Evolutionary conservation across 2,329 filamentous ascomycete species (phyloP).

Genomic region (Drechslerella dactyloides): DNA sequence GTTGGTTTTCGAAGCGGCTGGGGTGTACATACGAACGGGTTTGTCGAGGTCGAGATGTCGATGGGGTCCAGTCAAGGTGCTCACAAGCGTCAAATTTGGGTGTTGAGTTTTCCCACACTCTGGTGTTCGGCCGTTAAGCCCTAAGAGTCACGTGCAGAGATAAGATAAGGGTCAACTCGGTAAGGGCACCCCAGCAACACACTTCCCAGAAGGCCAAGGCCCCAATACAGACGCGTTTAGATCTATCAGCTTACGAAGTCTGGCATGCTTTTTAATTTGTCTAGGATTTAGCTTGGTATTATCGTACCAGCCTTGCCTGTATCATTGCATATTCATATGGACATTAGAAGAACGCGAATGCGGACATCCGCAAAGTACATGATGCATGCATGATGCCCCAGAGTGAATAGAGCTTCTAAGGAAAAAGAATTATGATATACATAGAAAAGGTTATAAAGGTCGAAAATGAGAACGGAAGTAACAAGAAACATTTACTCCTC

Average conservation of each 20-base stretch:
- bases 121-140: slow-evolving; percentile 31
- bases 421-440: slow-evolving; percentile 50
- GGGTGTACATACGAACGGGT: slow-evolving; percentile 30
- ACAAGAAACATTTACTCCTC: slow-evolving; percentile 65
- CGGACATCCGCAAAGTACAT: slow-evolving; percentile 16
- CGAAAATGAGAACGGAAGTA: slow-evolving; percentile 7
- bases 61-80: not conserved
- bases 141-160: slow-evolving; percentile 44
- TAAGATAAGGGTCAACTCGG: slow-evolving; percentile 47
- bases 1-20: not conserved
- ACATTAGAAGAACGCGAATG: slow-evolving; percentile 45
- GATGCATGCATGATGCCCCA: too few species aligned
- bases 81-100: slow-evolving; percentile 36
- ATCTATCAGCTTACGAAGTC: too few species aligned
- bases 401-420: slow-evolving; percentile 25
- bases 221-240: not conserved
- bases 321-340: slow-evolving; percentile 48
- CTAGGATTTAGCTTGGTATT: slow-evolving; percentile 9
- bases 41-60: slow-evolving; percentile 6
- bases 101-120: slow-evolving; percentile 46
- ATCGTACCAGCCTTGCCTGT: slow-evolving; percentile 39
- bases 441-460: slow-evolving; percentile 20
- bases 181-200: too few species aligned
- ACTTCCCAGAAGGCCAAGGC: too few species aligned
- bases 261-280: too few species aligned